Base-by-base conservation (phyloP, 352 stramenopile genomes). In the Pythium chondricola region DNA sequence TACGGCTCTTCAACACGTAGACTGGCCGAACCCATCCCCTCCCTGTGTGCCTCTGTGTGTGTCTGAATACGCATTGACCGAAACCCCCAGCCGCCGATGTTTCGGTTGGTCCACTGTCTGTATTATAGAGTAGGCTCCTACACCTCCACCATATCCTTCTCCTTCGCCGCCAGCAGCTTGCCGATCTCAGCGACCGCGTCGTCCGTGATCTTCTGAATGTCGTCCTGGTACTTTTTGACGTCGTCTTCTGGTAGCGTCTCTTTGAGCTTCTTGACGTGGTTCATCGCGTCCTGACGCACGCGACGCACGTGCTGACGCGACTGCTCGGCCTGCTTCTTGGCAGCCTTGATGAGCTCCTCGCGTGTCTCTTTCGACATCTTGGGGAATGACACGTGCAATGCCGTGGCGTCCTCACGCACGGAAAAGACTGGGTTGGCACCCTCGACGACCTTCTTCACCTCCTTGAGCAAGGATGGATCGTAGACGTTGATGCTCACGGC, bases 351-450 rank as follows among this genome's bases (percentile, higher is more conserved):
- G 22, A 93, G 61, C 46, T 93, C 82, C 2, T 64, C 71, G 42
- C 82, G 79, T 29, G 82, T 93, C 63, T 90, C 82, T 65, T 86
- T 82, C 13, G 82, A 86, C 79, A 93, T 90, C 63, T 89, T 91
- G 25, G 82, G 79, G 52, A 91, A 91, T 6, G 79, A 85, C 21
- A 93, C 77, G 37, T 87, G 71, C 32, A 93, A 72, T 16, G 66
- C 68, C 17, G 45, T 71, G 50, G 52, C 75, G 41, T 88, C 78
- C 54, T 88, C 76, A 22, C 76, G 78, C 44, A 89, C 63, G 5
- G 68, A 79, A 55, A 78, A 93, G 22, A 86, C 71, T 2, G 82
- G 76, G 60, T 90, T 93, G 50, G 83, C 81, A 24, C 47, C 56
- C 56, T 88, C 82, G 22, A 93, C 78, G 11, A 68, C 71, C 63